Conservation (phyloP, 441 rosid genomes). For the Populus hybrid region DNA sequence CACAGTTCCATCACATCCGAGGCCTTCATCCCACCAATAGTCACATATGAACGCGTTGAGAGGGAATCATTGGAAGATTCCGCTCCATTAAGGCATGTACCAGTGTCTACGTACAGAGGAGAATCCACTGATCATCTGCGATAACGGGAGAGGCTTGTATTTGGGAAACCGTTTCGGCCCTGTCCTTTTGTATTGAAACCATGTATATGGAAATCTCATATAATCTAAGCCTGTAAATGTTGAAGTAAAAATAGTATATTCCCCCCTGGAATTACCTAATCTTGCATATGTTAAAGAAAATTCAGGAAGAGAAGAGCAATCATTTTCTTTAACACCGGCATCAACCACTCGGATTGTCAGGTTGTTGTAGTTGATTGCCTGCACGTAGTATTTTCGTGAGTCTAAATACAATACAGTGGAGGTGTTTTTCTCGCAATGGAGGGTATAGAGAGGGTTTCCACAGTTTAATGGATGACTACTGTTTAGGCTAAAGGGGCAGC, state of each 20-base stretch:
- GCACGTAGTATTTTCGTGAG: background rate
- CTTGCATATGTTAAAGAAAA: background rate
- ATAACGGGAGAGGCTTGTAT: no score
- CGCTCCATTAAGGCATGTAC: background rate
- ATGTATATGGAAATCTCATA: background rate
- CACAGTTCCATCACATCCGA: background rate
- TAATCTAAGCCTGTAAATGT: no score
- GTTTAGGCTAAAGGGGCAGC: background rate
- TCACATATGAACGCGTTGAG: background rate
- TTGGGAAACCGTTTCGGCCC: accelerated
- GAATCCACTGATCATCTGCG: background rate
- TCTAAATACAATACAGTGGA: background rate
- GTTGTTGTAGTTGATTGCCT: background rate
- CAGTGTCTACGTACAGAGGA: background rate
- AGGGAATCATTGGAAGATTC: no score
- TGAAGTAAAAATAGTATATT: no score
- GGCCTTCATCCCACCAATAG: background rate
- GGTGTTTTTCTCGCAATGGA: background rate
- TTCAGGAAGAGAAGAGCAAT: slow-evolving; percentile 10
- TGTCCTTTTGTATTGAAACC: background rate
- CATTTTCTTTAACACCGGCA: background rate
- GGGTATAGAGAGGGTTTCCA: background rate
- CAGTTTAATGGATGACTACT: background rate
- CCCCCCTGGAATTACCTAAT: background rate
- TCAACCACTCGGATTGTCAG: background rate